Conservation (phyloP, 1,284 basidiomycete species). For the Cryptococcus maquisensis region DNA sequence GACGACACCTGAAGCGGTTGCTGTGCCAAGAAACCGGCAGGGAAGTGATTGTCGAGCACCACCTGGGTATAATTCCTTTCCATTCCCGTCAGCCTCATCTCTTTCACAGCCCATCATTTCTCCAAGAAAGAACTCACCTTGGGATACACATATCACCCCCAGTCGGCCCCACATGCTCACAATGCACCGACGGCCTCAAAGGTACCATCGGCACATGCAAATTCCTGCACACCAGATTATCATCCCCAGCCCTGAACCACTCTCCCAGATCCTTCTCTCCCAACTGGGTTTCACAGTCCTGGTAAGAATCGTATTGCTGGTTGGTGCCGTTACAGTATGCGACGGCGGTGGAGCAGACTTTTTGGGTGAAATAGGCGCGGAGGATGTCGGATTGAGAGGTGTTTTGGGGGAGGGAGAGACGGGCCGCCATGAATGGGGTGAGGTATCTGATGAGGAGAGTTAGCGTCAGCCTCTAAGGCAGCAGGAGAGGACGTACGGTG, state of each 20-base stretch:
- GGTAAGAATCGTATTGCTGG: constrained; percentile 19
- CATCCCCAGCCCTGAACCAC: constrained; percentile 17
- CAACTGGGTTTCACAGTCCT: constrained; percentile 17
- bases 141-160: constrained; percentile 29
- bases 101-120: too few relatives aligned
- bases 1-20: too few relatives aligned
- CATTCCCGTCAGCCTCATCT: too few relatives aligned
- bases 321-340: constrained; percentile 21
- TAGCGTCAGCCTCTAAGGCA: too few relatives aligned
- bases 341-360: constrained; percentile 14
- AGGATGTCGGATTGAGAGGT: constrained; percentile 7
- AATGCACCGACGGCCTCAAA: constrained; percentile 20
- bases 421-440: constrained; percentile 22
- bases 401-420: not conserved
- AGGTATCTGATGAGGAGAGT: constrained; percentile 6
- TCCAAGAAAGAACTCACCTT: constrained; percentile 10
- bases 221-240: constrained; percentile 28
- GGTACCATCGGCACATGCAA: constrained; percentile 27
- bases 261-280: constrained; percentile 13
- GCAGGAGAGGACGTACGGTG: constrained; percentile 3
- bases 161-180: constrained; percentile 22
- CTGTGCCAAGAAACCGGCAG: too few relatives aligned
- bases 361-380: constrained; percentile 16
- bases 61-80: too few relatives aligned
- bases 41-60: too few relatives aligned